phyloP scores from a whole-genome alignment of 2,329 filamentous ascomycete species.

The Diaporthe citrichinensis region DNA sequence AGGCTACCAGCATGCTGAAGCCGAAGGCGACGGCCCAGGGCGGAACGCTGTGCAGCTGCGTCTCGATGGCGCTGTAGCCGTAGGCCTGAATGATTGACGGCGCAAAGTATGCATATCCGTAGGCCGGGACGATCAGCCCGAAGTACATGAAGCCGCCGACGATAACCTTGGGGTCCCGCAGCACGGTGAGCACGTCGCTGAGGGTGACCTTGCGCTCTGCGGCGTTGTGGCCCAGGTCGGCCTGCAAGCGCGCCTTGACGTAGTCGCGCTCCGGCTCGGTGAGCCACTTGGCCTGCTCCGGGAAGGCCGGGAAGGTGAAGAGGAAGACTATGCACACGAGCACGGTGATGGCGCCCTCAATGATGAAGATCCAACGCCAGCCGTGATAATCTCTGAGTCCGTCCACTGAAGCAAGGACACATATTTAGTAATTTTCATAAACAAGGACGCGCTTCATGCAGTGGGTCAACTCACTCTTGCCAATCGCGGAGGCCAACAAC shows the following conservation, averaged over 20 bases:
- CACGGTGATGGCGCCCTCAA: conserved; percentile 78
- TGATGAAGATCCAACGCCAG: conserved; percentile 88
- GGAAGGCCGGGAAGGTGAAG: conserved; percentile 81
- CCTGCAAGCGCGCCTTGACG: conserved; percentile 75
- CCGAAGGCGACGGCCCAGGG: conserved; percentile 79
- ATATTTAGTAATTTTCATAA: not conserved
- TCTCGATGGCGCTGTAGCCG: conserved; percentile 71
- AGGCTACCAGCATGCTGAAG: conserved; percentile 83
- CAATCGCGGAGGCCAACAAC: conserved; percentile 86
- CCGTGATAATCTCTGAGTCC: conserved; percentile 75
- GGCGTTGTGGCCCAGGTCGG: conserved; percentile 78
- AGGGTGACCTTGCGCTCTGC: conserved; percentile 72
- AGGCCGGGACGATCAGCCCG: conserved; percentile 75
- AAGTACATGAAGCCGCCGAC: conserved; percentile 86
- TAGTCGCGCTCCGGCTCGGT: conserved; percentile 77
- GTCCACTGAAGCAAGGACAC: conserved; percentile 66
- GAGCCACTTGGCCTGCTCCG: conserved; percentile 81
- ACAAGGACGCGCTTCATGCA: not conserved
- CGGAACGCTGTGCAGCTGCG: conserved; percentile 70
- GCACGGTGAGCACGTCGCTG: conserved; percentile 71
- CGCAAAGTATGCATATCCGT: conserved; percentile 83
- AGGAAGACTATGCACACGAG: conserved; percentile 73
- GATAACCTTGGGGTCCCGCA: conserved; percentile 82
- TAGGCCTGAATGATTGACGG: conserved; percentile 79
- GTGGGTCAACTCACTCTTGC: conserved; percentile 69